Evolutionary conservation across 148 eudicot species (phyloP).

Genomic region (Polygonum maritimum): DNA sequence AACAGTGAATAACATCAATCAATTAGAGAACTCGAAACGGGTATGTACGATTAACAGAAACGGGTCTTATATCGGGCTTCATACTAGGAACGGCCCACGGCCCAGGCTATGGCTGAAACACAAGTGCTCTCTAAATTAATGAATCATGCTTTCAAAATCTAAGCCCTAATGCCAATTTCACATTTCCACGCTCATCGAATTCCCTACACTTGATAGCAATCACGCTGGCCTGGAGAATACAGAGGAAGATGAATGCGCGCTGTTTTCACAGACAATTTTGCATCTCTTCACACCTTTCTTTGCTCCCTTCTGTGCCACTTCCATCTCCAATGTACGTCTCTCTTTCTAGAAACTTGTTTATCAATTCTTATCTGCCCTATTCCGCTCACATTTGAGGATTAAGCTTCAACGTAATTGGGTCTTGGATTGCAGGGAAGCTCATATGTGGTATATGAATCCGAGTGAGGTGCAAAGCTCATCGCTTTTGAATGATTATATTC

Average conservation of each 20-base stretch:
- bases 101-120: too few species aligned
- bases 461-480: conserved; percentile 52
- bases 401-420: background rate
- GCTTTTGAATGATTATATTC: conserved; percentile 43
- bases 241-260: conserved; percentile 28
- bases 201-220: background rate
- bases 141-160: too few species aligned
- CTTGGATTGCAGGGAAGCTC: conserved; percentile 54
- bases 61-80: too few species aligned
- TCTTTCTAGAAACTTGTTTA: background rate
- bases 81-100: too few species aligned
- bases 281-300: conserved; percentile 22
- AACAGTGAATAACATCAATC: too few species aligned
- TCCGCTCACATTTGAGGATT: background rate
- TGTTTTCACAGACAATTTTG: conserved; percentile 36
- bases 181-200: background rate
- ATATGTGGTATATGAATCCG: conserved; percentile 74
- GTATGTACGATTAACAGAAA: too few species aligned
- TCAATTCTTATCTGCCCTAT: background rate
- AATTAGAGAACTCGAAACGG: too few species aligned
- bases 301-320: conserved; percentile 34
- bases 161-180: background rate
- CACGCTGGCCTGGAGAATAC: background rate
- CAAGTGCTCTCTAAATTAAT: too few species aligned
- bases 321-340: conserved; percentile 50